These are phyloP conservation scores for Candida sphagnicola DNA, from an alignment of 805 yeast genomes.

Conservation along the genomic window DNA sequence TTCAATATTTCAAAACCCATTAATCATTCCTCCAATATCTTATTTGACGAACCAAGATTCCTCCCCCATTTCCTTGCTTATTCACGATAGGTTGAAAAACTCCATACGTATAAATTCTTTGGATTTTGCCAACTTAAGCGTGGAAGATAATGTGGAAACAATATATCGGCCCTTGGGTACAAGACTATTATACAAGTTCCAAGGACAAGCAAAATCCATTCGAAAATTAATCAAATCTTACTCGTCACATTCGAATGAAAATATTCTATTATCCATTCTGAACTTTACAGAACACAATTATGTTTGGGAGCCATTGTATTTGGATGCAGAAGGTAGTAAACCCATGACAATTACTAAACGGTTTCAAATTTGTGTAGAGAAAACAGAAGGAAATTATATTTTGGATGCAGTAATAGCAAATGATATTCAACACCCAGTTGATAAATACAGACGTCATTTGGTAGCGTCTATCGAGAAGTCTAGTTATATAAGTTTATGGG, in stretches of 20 bases:
- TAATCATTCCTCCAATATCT: conserved; percentile 11
- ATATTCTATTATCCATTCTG: conserved; percentile 34
- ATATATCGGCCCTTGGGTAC: conserved; percentile 9
- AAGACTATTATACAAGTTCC: conserved; percentile 46
- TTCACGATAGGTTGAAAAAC: conserved; percentile 36
- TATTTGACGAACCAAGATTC: conserved; percentile 9
- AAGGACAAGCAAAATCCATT: conserved; percentile 86
- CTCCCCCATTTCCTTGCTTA: conserved; percentile 16
- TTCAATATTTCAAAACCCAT: conserved; percentile 12
- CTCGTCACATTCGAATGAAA: conserved; percentile 18
- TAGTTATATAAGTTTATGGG: conserved; percentile 54
- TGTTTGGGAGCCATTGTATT: conserved; percentile 38
- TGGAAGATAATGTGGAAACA: conserved; percentile 1
- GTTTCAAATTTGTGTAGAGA: conserved; percentile 24
- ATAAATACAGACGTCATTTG: conserved; percentile 23
- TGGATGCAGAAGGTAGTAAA: conserved; percentile 11
- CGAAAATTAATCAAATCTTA: conserved; percentile 61
- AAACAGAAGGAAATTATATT: conserved; percentile 13
- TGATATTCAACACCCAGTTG: conserved; percentile 21
- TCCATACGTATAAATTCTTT: conserved; percentile 26
- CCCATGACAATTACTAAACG: conserved; percentile 30
- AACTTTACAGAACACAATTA: conserved; percentile 35
- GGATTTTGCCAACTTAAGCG: conserved; percentile 8
- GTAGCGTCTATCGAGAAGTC: conserved; percentile 28
- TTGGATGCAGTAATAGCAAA: conserved; percentile 30